phyloP scores from a whole-genome alignment of 2,329 filamentous ascomycete species.

The Trichoderma atroviride region DNA sequence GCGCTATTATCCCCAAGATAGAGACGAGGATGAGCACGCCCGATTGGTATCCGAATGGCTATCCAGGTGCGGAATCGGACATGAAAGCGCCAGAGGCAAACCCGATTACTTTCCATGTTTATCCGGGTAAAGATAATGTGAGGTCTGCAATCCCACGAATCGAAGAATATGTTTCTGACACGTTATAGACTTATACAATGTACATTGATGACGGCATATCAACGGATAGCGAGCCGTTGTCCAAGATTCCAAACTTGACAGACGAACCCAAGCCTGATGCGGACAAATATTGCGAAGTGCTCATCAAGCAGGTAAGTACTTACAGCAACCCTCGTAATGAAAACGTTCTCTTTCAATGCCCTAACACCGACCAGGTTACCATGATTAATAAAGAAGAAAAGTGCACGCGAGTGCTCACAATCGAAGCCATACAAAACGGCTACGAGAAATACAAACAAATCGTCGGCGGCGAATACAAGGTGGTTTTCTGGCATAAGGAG shows the following conservation, averaged over 20 bases:
- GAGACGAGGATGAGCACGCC: neutral
- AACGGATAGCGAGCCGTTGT: neutral
- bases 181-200: neutral
- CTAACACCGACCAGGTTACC: neutral
- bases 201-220: neutral
- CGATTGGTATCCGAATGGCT: neutral
- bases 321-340: neutral
- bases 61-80: neutral
- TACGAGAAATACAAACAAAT: neutral
- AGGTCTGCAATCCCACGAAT: neutral
- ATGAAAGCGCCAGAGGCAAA: neutral
- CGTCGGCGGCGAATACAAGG: conserved; percentile 29
- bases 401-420: neutral
- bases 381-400: neutral
- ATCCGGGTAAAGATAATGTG: neutral
- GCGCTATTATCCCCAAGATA: neutral
- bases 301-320: neutral
- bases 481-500: conserved; percentile 31
- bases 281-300: neutral
- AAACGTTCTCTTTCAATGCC: neutral
- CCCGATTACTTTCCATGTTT: neutral
- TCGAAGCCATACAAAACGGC: neutral
- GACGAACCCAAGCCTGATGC: neutral
- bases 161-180: neutral
- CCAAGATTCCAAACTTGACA: neutral